A percentile compares a stretch with the other conserved stretches of the same genome.
Evolutionary conservation across 495 filamentous ascomycete species (phyloP).

Genomic region (Neurospora sp.): DNA sequence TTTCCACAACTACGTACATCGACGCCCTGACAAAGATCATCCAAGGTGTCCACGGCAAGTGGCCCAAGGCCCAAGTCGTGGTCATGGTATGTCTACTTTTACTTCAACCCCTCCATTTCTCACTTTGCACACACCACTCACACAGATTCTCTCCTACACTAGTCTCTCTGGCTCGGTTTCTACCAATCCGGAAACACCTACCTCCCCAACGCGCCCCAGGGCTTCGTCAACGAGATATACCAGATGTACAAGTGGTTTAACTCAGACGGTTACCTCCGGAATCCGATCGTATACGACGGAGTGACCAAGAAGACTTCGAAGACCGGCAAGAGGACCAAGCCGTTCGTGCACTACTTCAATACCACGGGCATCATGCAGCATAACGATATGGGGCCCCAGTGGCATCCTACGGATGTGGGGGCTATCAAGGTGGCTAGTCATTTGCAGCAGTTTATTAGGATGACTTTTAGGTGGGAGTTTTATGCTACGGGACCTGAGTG

Average conservation of each 20-base stretch:
- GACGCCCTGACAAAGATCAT: constrained; percentile 50
- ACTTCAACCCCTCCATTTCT: not conserved
- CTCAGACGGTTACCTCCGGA: constrained; percentile 31
- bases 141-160: not conserved
- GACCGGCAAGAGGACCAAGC: constrained; percentile 23
- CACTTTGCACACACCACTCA: not conserved
- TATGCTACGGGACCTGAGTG: constrained; percentile 50
- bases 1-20: constrained; percentile 42
- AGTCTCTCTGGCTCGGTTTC: constrained; percentile 58
- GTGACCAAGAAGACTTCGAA: constrained; percentile 29
- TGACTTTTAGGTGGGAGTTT: constrained; percentile 50
- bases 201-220: constrained; percentile 35
- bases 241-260: constrained; percentile 49
- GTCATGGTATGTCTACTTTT: constrained; percentile 41
- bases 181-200: constrained; percentile 43
- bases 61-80: constrained; percentile 52
- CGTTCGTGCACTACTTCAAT: constrained; percentile 60
- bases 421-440: constrained; percentile 60
- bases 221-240: constrained; percentile 41
- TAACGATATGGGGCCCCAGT: constrained; percentile 55
- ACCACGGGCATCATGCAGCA: constrained; percentile 59
- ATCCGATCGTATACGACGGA: constrained; percentile 33
- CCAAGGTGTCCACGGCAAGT: constrained; percentile 48
- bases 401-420: constrained; percentile 57
- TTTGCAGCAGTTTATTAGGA: constrained; percentile 44